phyloP scores from a whole-genome alignment of 225 moss, liverwort and hornwort species.

The Rhytidiadelphus loreus region DNA sequence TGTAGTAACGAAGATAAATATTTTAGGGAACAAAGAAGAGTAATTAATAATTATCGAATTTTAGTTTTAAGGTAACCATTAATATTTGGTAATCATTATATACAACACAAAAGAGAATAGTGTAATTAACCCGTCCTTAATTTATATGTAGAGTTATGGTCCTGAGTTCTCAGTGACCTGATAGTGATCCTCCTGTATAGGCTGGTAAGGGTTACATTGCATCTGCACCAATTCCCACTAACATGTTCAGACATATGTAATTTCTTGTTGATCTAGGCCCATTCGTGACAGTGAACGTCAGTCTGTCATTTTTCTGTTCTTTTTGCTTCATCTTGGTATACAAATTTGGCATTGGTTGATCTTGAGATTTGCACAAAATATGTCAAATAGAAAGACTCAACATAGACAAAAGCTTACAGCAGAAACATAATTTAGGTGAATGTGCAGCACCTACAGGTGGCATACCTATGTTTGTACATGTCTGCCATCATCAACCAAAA shows the following conservation, averaged over 20 bases:
- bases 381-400: conserved; percentile 7
- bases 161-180: conserved; percentile 58
- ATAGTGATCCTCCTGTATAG: conserved; percentile 57
- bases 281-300: conserved; percentile 7
- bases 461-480: neutral
- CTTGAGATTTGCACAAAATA: neutral
- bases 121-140: neutral
- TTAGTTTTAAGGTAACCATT: neutral
- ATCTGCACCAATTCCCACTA: conserved; percentile 61
- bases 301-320: neutral
- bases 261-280: conserved; percentile 9
- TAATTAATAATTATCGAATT: neutral
- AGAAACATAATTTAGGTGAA: neutral
- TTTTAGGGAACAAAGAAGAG: neutral
- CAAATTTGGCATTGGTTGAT: conserved; percentile 5
- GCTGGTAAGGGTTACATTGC: conserved; percentile 65
- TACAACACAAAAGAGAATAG: conserved; percentile 2
- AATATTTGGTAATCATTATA: neutral
- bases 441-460: neutral
- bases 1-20: neutral
- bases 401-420: neutral
- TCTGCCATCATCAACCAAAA: neutral
- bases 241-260: conserved; percentile 32
- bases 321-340: neutral
- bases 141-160: conserved; percentile 35